Conservation (phyloP, 78 protist species). For the Emiliania huxleyi region DNA sequence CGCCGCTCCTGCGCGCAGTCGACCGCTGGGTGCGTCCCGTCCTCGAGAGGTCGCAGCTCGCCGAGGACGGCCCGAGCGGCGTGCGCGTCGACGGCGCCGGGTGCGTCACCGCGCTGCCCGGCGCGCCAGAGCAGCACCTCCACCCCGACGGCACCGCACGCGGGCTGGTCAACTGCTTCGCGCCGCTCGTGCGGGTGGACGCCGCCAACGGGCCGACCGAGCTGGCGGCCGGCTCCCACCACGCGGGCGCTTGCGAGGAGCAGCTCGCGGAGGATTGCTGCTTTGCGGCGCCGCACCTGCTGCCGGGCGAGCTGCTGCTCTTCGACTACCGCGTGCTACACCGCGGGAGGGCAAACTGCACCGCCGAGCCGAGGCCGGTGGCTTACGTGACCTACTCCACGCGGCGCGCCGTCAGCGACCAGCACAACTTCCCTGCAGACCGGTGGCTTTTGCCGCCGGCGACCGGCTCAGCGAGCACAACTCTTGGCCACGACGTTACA, state of each 20-base stretch:
- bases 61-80: not conserved
- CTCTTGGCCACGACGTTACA: no score
- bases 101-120: not conserved
- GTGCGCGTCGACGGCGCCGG: not conserved
- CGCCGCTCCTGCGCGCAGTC: not conserved
- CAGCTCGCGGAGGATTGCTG: no score
- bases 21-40: no score
- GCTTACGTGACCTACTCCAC: not conserved
- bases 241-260: not conserved
- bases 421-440: not conserved
- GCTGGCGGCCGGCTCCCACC: not conserved
- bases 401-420: not conserved
- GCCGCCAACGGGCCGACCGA: not conserved
- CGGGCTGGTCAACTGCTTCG: not conserved
- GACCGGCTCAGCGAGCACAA: not conserved
- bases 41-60: not conserved
- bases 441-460: not conserved
- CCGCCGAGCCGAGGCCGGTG: not conserved
- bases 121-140: conserved; percentile 18
- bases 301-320: not conserved
- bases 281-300: not conserved
- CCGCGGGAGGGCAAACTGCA: not conserved
- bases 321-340: not conserved
- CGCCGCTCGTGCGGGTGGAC: not conserved
- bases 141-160: not conserved